These are phyloP conservation scores for Citrus sp. DNA, from an alignment of 345 rosid species.

Conservation along the genomic window DNA sequence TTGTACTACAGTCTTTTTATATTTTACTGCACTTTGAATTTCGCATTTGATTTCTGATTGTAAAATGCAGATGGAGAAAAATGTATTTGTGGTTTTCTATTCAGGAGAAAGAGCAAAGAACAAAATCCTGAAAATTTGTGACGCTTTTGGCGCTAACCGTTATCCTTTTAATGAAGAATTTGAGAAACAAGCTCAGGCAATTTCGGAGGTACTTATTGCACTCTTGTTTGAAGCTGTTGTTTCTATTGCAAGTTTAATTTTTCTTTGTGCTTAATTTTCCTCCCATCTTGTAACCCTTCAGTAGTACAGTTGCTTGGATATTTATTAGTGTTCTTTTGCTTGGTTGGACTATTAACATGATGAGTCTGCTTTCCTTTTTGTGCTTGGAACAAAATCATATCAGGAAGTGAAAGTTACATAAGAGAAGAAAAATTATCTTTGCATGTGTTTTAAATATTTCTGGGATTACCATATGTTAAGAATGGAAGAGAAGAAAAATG, in stretches of 20 bases:
- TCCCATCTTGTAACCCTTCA: not conserved
- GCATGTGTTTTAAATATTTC: not conserved
- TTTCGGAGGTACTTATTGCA: slow-evolving; percentile 49
- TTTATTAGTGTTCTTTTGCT: not conserved
- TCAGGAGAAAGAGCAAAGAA: slow-evolving; percentile 91
- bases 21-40: not conserved
- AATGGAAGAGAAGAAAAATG: not conserved
- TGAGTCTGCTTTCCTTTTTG: not conserved
- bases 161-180: slow-evolving; percentile 83
- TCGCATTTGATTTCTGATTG: slow-evolving; percentile 21
- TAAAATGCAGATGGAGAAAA: slow-evolving; percentile 76
- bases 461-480: not conserved
- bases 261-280: not conserved
- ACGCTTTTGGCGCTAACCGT: slow-evolving; percentile 97
- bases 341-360: not conserved
- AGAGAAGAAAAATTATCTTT: not conserved
- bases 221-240: not conserved
- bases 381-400: not conserved
- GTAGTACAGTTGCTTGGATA: slow-evolving; percentile 2
- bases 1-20: not conserved
- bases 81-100: slow-evolving; percentile 76
- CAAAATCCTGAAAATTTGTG: slow-evolving; percentile 90
- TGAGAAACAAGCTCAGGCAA: slow-evolving; percentile 67
- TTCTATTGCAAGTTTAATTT: not conserved
- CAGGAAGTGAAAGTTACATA: not conserved